A percentile compares a stretch with the other conserved stretches of the same genome.
Conservation (phyloP, 2,329 filamentous ascomycete species). For the Claviceps digitariae region DNA sequence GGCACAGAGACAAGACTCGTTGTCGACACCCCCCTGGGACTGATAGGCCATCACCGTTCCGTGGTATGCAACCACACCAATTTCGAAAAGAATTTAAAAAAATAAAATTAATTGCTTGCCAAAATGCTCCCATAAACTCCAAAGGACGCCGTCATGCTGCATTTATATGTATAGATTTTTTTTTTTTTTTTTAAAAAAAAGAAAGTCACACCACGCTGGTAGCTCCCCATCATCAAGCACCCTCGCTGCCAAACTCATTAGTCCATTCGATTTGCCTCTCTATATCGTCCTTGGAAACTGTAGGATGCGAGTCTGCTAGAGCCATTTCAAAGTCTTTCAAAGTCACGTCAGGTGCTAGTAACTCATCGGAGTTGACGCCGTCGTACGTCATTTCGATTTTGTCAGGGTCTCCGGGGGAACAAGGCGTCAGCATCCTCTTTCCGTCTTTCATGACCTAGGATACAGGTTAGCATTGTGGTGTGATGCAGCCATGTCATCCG, state of each 20-base stretch:
- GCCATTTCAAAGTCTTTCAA: constrained; percentile 92
- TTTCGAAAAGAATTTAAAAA: constrained; percentile 4
- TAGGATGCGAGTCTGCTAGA: constrained; percentile 76
- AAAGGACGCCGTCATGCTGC: constrained; percentile 16
- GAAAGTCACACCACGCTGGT: constrained; percentile 6
- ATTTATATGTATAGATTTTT: constrained; percentile 6
- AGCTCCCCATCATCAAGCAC: constrained; percentile 29
- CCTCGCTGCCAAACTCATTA: constrained; percentile 88
- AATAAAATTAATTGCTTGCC: constrained; percentile 7
- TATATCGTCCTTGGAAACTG: constrained; percentile 78
- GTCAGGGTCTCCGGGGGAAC: constrained; percentile 77
- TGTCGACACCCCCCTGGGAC: background rate
- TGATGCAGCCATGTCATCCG: background rate
- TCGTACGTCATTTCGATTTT: constrained; percentile 93
- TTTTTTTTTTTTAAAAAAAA: too few species aligned
- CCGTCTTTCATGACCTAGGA: constrained; percentile 56
- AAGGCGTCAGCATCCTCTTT: constrained; percentile 63
- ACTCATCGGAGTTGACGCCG: constrained; percentile 66
- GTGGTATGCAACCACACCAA: background rate
- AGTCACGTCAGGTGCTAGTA: constrained; percentile 74
- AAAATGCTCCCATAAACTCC: constrained; percentile 16
- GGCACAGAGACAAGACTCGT: background rate
- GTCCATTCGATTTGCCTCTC: constrained; percentile 85
- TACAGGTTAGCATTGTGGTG: constrained; percentile 8
- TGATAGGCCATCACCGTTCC: background rate